Evolutionary conservation across 1,284 basidiomycete genomes (phyloP), one percentile per base, ranked within the genome.

Genomic region (Agaricales sp.): DNA sequence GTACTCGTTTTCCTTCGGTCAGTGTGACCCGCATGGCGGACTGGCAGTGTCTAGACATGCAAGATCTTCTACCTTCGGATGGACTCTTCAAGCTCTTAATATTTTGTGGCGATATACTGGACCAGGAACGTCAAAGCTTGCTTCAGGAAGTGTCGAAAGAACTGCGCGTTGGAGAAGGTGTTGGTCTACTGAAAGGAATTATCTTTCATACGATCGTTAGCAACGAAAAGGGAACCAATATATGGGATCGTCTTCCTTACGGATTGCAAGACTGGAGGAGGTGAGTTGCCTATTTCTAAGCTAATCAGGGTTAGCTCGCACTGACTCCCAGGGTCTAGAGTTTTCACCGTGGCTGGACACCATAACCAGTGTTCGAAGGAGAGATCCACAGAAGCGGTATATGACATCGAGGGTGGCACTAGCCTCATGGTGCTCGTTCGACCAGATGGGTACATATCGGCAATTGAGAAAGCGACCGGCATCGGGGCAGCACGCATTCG

Each of bases 241-340:
- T 67, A 70, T 44, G 75, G 74, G 69, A 69, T 18, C 67, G 68
- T 35, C 55, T 83, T 4, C 80, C 82, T 0, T 53, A 54, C n/a
- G 54, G 70, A 3, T 65, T 85, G 53, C 65, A 78, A 49, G 63
- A 85, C 60, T 86, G 82, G 82, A 73, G 77, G 1, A 82, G 76
- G 82, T 82, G 50, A 51, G 75, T 63, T 24, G 18, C 41, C 39
- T 26, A 43, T 23, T 38, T 38, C 16, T 46, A 12, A 8, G n/a
- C 4, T 18, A 43, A 16, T 30, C 14, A 6, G 39, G 21, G 18
- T 22, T 18, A 22, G 6, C 18, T 16, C 16, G n/a, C 8, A 6
- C 18, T 18, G 11, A 11, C 21, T 6, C 39, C 39, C n/a, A n/a
- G 21, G 6, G 16, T 22, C 21, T 45, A 79, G 78, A 56, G 69